These are phyloP conservation scores for Myriosclerotinia curreyana DNA, from an alignment of 2,329 filamentous ascomycete genomes.

Conservation along the genomic window DNA sequence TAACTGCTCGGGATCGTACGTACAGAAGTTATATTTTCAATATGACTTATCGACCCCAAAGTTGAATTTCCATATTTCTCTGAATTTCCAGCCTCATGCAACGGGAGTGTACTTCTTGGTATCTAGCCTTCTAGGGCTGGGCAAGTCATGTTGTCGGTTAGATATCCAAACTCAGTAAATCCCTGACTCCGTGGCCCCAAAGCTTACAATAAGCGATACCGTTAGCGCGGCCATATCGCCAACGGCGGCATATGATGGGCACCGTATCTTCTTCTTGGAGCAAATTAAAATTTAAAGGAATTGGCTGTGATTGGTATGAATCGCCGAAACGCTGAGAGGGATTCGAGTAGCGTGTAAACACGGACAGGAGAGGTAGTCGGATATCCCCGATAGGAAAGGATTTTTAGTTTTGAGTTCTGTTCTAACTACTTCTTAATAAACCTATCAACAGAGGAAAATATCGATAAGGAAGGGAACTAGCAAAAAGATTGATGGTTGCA, in stretches of 20 bases:
- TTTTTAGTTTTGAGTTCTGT: neutral
- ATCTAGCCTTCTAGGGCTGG: neutral
- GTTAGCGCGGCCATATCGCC: conserved; percentile 1
- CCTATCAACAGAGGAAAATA: neutral
- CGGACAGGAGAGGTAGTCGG: neutral
- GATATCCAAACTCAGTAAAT: neutral
- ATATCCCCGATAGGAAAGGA: conserved; percentile 9
- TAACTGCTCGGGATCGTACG: neutral
- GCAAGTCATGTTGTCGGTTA: conserved; percentile 13
- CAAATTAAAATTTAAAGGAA: neutral
- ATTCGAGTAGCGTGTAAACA: neutral
- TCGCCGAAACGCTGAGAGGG: neutral
- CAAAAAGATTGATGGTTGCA: conserved; percentile 6
- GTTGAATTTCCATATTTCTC: conserved; percentile 3
- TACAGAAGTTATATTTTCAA: neutral
- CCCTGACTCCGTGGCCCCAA: conserved; percentile 9
- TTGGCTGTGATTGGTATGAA: neutral
- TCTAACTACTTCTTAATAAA: neutral
- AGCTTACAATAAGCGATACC: conserved; percentile 13
- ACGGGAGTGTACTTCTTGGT: neutral
- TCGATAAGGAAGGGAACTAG: conserved; percentile 1
- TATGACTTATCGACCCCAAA: conserved; percentile 11
- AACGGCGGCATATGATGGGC: conserved; percentile 13
- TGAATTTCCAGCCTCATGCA: neutral
- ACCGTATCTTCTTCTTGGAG: neutral